Evolutionary conservation across 1,284 basidiomycete species (phyloP), one percentile per base, ranked within the genome.

Genomic region (Ceratorhiza oryzae-sativae): DNA sequence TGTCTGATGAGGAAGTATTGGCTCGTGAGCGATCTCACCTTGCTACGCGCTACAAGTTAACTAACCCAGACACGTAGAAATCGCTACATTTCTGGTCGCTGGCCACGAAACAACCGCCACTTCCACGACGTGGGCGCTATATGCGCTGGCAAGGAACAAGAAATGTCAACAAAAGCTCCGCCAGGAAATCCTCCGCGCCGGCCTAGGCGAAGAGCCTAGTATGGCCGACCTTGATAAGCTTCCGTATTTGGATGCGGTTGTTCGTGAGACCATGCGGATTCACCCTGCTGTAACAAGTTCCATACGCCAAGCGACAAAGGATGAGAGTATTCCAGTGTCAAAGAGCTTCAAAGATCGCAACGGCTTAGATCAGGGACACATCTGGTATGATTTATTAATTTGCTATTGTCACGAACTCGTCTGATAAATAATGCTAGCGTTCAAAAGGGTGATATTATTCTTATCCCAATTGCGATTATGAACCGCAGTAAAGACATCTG

Each of bases 1-100:
- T 85, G 77, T 79, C 80, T 25, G 83, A 85, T 73, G 80, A 80
- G 4, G 84, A 86, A 72, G 80, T 85, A 3, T 72, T 82, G 51
- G 83, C 82, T 3, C 83, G 84, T 78, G 82, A 84, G 73, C 82
- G n/a, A 80, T 0, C 20, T 25, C 25, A 23, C 32, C 39, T 2
- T n/a, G 3, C n/a, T n/a, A n/a, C 13, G 4, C 6, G 10, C 12
- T 42, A 9, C 10, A 10, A 1, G 18, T 34, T n/a, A 13, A 55
- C 13, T 55, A 27, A 53, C 12, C 25, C 27, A 2, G 3, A 55
- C 10, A 3, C 12, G 3, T n/a, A 71, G 70, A 71, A 41, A 71
- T 74, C 32, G 27, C 70, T 12, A 74, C 73, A 0, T 70, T 74
- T 41, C 34, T 75, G 8, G 30, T 58, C 23, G 71, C 65, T 34